Base-by-base conservation (phyloP, 306 rosid genomes). In the Quercus agrifolia region DNA sequence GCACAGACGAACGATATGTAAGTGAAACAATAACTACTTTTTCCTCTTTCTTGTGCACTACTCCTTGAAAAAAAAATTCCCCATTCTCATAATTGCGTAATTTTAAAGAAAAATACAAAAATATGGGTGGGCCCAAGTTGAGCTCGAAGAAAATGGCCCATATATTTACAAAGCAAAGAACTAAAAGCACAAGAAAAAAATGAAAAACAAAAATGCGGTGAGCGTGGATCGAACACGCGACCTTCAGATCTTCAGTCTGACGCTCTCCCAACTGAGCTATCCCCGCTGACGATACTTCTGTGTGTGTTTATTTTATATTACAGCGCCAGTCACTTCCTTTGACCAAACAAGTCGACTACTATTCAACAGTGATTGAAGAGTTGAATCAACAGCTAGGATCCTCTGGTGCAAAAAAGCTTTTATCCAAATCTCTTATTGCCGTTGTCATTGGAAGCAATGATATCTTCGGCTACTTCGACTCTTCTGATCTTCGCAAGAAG, bases 401-500 rank as follows among this genome's bases (percentile, higher is more conserved):
- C 51, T 3, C 70, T 5, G 78, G 57, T 5, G 86, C 93, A 46
- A 81, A 82, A 14, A 59, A 41, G 2, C 91, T 78, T 57, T 78
- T 93, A 10, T 86, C 97, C 25, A 87, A 85, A 56, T 94, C 97
- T 64, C 83, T 94, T 12, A 85, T 88, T 21, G 21, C 73, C 18
- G 56, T 89, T n/a, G 88, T 87, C 21, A 94, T 94, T 13, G 98
- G 97, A 58, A 86, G 98, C 87, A 94, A 94, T 7, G 97, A 92
- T 77, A 68, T 94, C 18, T 85, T 91, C 31, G 89, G 82, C 19
- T 92, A 92, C 86, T 85, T 80, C 4, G 78, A 25, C 28, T 87
- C 91, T 23, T 28, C 83, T 76, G 62, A 74, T 35, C 83, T 80
- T 54, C 87, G 73, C 20, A 75, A 73, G 8, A 70, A 84, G 31